These are phyloP conservation scores for Fusarium albidum DNA, from an alignment of 2,329 filamentous ascomycete species.

Conservation along the genomic window DNA sequence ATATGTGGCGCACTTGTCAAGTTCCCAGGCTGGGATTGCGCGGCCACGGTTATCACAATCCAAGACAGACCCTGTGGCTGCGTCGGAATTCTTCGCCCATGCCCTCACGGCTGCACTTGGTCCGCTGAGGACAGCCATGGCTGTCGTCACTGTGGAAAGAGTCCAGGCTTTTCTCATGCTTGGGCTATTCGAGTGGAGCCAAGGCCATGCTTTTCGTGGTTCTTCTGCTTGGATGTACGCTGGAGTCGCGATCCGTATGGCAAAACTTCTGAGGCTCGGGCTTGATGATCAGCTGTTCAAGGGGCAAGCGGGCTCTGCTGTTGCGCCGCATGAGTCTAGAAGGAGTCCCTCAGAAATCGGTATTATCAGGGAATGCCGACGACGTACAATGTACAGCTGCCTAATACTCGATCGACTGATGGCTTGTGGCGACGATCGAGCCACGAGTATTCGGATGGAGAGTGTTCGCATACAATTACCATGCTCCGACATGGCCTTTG, in stretches of 20 bases:
- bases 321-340: background rate
- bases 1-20: conserved; percentile 55
- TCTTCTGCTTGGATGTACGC: conserved; percentile 72
- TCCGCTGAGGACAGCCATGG: conserved; percentile 56
- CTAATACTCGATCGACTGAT: conserved; percentile 76
- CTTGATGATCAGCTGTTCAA: conserved; percentile 55
- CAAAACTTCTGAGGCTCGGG: conserved; percentile 68
- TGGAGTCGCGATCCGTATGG: conserved; percentile 70
- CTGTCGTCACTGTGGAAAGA: conserved; percentile 65
- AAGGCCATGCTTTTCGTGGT: conserved; percentile 61
- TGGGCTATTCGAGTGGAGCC: conserved; percentile 75
- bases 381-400: conserved; percentile 79
- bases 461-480: conserved; percentile 73
- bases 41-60: conserved; percentile 46
- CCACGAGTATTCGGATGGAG: conserved; percentile 65
- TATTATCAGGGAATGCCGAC: conserved; percentile 69
- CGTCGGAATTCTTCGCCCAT: conserved; percentile 71
- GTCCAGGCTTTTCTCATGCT: conserved; percentile 76
- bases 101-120: conserved; percentile 62
- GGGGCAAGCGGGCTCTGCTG: conserved; percentile 1
- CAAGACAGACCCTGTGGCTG: conserved; percentile 59
- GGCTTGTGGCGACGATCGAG: conserved; percentile 68
- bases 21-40: conserved; percentile 42
- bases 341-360: conserved; percentile 35
- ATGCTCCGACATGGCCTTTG: conserved; percentile 71